Conservation (phyloP, 768 basidiomycete species). For the Mycena olivaceomarginata region DNA sequence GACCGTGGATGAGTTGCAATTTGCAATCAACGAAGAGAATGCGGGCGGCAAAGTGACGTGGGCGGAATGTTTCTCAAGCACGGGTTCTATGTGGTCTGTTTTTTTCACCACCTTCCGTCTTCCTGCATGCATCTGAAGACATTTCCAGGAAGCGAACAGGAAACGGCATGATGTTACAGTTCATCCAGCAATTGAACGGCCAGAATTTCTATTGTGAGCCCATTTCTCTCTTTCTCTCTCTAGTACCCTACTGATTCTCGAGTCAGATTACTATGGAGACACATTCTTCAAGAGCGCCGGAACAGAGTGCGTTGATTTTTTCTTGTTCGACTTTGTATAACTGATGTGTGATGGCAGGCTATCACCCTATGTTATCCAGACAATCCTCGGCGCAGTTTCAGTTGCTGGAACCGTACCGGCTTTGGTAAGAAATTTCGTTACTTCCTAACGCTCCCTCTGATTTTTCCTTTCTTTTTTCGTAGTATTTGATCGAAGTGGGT, state of each 20-base stretch:
- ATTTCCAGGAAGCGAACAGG: conserved; percentile 72
- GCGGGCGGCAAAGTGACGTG: conserved; percentile 88
- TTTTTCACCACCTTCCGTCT: no score
- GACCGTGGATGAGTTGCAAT: conserved; percentile 77
- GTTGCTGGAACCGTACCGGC: conserved; percentile 85
- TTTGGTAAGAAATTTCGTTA: conserved; percentile 59
- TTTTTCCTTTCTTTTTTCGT: neutral
- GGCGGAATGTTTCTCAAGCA: conserved; percentile 84
- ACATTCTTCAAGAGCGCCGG: conserved; percentile 88
- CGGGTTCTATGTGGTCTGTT: conserved; percentile 72
- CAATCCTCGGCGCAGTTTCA: conserved; percentile 84
- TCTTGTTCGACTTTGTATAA: neutral
- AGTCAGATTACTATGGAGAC: conserved; percentile 85
- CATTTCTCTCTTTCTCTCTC: neutral
- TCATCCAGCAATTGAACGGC: conserved; percentile 88
- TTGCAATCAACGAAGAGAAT: conserved; percentile 82
- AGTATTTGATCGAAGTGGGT: conserved; percentile 75
- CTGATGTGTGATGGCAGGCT: conserved; percentile 57
- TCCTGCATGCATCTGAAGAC: no score
- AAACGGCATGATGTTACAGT: conserved; percentile 91
- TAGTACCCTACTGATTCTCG: conserved; percentile 34
- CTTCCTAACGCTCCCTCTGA: neutral
- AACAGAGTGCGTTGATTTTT: conserved; percentile 65
- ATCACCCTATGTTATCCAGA: conserved; percentile 84
- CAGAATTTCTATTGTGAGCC: conserved; percentile 87